Evolutionary conservation across 2,329 filamentous ascomycete genomes (phyloP), one percentile per base, ranked within the genome.

Genomic region (Fusarium compactum): DNA sequence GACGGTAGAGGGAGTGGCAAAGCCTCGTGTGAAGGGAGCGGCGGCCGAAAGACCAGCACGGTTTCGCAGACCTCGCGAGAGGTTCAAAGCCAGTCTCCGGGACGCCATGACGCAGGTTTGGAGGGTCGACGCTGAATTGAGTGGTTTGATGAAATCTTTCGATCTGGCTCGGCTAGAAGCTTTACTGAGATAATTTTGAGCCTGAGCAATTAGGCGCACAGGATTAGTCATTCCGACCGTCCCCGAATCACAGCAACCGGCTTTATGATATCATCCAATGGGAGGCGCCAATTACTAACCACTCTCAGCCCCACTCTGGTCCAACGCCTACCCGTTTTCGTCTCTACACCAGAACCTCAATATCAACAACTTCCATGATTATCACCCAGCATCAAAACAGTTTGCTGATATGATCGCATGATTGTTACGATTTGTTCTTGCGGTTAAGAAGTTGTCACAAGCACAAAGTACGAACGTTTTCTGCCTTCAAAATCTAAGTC

Each of bases 81-180:
- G 90, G 87, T 95, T 97, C 85, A 97, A 89, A 87, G 95, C 95
- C 86, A 98, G 90, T 91, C 94, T 93, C 90, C 95, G 90, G 85
- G 95, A 97, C 87, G 95, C 95, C 95, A 98, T 98, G 83, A 83
- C 80, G 81, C 82, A 82, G 80, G 81, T 82, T 85, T 83, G 80
- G 81, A 82, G 80, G 81, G 82, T 83, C 82, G 80, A 79, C 78
- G 78, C 77, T 78, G 79, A 79, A 80, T 81, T 87, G 85, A 86
- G 85, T 84, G 83, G 84, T 87, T 87, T 86, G 84, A 85, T 84
- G 81, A 82, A 83, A 81, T 83, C 79, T 83, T 82, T 80, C 80
- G 77, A 80, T 78, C 75, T 76, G 78, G 80, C 78, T 81, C 80
- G 80, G 81, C 77, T 81, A 79, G 77, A 82, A 82, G 81, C 82